A percentile compares a stretch with the other conserved stretches of the same genome.
Evolutionary conservation across 192 early-diverging fungal species (phyloP).

Genomic region (Ambispora gerdemannii): DNA sequence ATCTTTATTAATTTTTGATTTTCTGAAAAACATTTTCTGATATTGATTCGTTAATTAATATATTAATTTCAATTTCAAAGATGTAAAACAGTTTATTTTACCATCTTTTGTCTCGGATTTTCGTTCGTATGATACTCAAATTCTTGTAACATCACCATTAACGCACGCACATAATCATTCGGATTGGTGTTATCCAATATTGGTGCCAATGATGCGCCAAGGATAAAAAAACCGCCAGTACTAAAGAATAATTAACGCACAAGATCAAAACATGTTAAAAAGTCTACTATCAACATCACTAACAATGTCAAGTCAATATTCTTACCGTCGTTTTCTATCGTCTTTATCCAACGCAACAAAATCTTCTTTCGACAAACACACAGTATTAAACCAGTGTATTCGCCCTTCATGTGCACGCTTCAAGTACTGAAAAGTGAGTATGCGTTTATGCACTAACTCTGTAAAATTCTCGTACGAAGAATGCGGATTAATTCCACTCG

Average conservation of each 20-base stretch:
- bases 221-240: conserved; percentile 60
- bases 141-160: conserved; percentile 58
- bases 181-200: conserved; percentile 63
- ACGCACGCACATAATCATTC: conserved; percentile 60
- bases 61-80: background rate
- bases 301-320: background rate
- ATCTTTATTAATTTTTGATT: conserved; percentile 39
- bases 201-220: conserved; percentile 61
- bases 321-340: conserved; percentile 41
- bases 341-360: conserved; percentile 39
- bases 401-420: conserved; percentile 43
- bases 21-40: conserved; percentile 55
- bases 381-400: conserved; percentile 51
- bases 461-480: conserved; percentile 38
- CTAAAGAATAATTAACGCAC: conserved; percentile 21
- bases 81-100: conserved; percentile 9
- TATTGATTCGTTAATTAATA: no score
- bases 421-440: conserved; percentile 46
- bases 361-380: conserved; percentile 41
- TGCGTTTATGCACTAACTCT: conserved; percentile 47
- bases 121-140: conserved; percentile 51
- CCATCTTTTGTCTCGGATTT: conserved; percentile 46
- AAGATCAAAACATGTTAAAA: background rate
- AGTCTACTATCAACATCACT: background rate
- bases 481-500: background rate